These are phyloP conservation scores for Fraxinus cuspidata DNA, from an alignment of 257 asterid genomes.

Conservation along the genomic window DNA sequence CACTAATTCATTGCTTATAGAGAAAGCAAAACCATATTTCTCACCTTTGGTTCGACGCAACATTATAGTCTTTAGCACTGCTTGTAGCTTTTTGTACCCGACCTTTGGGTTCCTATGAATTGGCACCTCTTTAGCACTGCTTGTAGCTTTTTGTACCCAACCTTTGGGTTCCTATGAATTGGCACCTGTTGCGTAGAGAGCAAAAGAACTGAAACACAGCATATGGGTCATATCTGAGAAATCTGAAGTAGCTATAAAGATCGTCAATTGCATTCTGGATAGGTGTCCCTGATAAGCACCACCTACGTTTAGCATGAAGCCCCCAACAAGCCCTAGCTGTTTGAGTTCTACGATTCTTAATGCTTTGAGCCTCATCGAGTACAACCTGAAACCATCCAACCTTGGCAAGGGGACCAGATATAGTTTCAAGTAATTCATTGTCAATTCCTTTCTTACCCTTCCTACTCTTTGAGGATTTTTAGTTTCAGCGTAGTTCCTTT, in stretches of 20 bases:
- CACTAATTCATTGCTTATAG: conserved; percentile 11
- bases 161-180: conserved; percentile 67
- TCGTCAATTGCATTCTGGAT: conserved; percentile 91
- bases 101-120: conserved; percentile 68
- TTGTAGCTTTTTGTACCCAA: conserved; percentile 83
- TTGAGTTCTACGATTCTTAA: conserved; percentile 90
- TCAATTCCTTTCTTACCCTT: conserved; percentile 65
- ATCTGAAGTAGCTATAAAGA: conserved; percentile 93
- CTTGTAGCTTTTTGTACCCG: conserved; percentile 87
- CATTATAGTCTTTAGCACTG: conserved; percentile 91
- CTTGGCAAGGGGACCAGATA: conserved; percentile 88
- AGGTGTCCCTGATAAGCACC: conserved; percentile 99
- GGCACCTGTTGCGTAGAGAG: conserved; percentile 73
- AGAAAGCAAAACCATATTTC: conserved; percentile 13
- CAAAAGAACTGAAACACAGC: conserved; percentile 68
- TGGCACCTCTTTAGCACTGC: conserved; percentile 82
- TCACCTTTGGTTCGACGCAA: conserved; percentile 92
- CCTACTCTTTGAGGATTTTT: conserved; percentile 58
- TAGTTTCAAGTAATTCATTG: conserved; percentile 36
- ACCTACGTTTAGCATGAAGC: conserved; percentile 95
- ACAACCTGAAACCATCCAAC: conserved; percentile 98
- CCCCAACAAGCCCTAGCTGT: conserved; percentile 99
- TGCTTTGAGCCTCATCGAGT: conserved; percentile 97
- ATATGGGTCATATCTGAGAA: conserved; percentile 89
- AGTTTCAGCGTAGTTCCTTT: conserved; percentile 57